Evolutionary conservation across 2,329 filamentous ascomycete species (phyloP), one percentile per base, ranked within the genome.

Genomic region (Cladosporium cucumerinum): DNA sequence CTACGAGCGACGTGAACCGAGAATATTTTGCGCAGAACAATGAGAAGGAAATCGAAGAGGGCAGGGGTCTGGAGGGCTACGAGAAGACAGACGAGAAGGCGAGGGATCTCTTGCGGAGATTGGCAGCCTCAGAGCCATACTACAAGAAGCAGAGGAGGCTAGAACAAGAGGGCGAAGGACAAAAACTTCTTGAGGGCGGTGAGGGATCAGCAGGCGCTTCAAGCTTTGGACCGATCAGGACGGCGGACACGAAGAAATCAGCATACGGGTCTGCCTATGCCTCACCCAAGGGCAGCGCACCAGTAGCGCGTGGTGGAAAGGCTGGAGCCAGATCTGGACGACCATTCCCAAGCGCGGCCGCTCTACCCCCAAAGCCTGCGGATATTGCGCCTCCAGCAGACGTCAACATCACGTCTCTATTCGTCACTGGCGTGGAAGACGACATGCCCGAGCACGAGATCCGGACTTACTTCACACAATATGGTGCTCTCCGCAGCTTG

Each of bases 1-100:
- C 95, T 0, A 87, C 92, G 68, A 96, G 92, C 76, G 90, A 91
- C 63, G 92, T 99, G 78, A 99, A 99, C 80, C 84, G 95, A 71
- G 93, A 99, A 79, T 99, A 95, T 79, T 99, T 96, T 78, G 95
- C 95, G 16, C 95, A 99, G 76, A 95, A 98, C 75, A 93, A 98
- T 78, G 94, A 98, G 80, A 91, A 89, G 73, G 92, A 96, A 67
- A 93, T 99, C 58, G 93, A 98, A 74, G 93, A 98, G 71, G 95
- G 95, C 2, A 85, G 91, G 68, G 91, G 89, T 7, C 84, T 92
- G 10, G 95, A 98, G 75, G 93, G 91, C 70, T 98, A 97, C 75
- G 93, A 96, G 68, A 96, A 97, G 83, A 95, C 94, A 1, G 95
- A 99, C 72, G 94, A 98, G 75, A 98, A 98, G 79, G 95, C 93